Evolutionary conservation across 2,329 filamentous ascomycete species (phyloP).

Genomic region (Seiridium cupressi): DNA sequence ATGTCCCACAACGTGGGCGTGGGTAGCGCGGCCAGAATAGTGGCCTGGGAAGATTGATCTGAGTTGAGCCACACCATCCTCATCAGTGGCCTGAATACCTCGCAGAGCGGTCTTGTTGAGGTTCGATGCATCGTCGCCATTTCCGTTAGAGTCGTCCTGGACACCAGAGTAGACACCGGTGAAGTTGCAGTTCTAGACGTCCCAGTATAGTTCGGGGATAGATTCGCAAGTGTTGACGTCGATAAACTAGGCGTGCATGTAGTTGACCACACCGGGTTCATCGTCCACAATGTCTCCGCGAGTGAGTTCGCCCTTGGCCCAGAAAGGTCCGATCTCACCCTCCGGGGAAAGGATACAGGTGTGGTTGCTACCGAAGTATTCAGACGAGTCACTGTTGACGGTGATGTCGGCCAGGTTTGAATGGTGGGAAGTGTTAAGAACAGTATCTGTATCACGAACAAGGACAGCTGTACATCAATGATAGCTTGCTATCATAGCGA

Average conservation of each 20-base stretch:
- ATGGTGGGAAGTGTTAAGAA: slow-evolving; percentile 1
- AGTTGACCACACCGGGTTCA: slow-evolving; percentile 45
- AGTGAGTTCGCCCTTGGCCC: slow-evolving; percentile 49
- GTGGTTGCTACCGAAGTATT: slow-evolving; percentile 38
- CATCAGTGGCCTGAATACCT: slow-evolving; percentile 24
- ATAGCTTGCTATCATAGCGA: neutral
- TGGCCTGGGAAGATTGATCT: neutral
- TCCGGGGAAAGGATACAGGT: slow-evolving; percentile 52
- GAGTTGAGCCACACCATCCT: neutral
- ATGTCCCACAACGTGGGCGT: slow-evolving; percentile 49
- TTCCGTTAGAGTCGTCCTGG: slow-evolving; percentile 34
- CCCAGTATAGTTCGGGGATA: slow-evolving; percentile 43
- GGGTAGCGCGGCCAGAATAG: slow-evolving; percentile 35
- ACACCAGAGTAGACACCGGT: slow-evolving; percentile 49
- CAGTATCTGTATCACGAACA: neutral
- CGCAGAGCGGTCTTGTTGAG: slow-evolving; percentile 38
- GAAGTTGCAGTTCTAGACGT: slow-evolving; percentile 48
- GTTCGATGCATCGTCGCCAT: slow-evolving; percentile 35
- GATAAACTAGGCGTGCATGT: slow-evolving; percentile 51
- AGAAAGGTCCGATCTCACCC: slow-evolving; percentile 54
- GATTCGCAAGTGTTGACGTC: slow-evolving; percentile 53
- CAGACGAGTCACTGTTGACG: slow-evolving; percentile 12
- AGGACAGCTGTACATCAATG: neutral
- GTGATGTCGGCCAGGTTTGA: slow-evolving; percentile 3
- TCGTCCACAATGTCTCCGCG: slow-evolving; percentile 45